Percentiles rank a stretch among this genome's conserved stretches.
phyloP scores from a whole-genome alignment of 164 flowering plant genomes.

The Stephania cephalantha region DNA sequence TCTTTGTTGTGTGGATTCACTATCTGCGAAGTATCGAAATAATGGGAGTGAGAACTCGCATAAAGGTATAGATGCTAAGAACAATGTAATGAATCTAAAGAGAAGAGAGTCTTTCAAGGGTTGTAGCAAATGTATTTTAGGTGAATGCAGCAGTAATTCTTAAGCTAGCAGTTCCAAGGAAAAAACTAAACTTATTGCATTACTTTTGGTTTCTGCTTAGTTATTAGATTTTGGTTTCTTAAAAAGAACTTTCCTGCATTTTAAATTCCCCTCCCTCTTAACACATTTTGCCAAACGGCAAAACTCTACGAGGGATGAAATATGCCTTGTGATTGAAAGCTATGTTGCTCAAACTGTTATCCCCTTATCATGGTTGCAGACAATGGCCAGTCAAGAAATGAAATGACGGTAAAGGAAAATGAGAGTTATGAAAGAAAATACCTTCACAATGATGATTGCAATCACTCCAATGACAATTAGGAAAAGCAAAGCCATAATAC shows the following conservation, averaged over 20 bases:
- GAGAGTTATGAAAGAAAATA: slow-evolving; percentile 7
- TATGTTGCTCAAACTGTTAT: no score
- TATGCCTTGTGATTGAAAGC: no score
- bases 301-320: no score
- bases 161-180: background rate
- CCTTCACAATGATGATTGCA: slow-evolving; percentile 88
- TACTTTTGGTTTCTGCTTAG: no score
- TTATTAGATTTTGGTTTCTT: no score
- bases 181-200: no score
- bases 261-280: background rate
- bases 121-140: background rate
- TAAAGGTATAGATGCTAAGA: background rate
- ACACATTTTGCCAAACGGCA: background rate
- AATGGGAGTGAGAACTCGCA: background rate
- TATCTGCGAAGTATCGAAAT: slow-evolving; percentile 35
- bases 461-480: slow-evolving; percentile 75
- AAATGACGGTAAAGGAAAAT: background rate
- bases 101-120: background rate
- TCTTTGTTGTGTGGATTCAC: slow-evolving; percentile 82
- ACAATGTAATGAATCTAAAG: background rate
- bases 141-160: background rate
- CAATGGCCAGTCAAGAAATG: no score
- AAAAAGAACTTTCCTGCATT: background rate
- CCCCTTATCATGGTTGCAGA: no score
- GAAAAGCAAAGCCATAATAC: slow-evolving; percentile 79